phyloP scores from a whole-genome alignment of 441 rosid genomes.

The Jatropha podagrica region DNA sequence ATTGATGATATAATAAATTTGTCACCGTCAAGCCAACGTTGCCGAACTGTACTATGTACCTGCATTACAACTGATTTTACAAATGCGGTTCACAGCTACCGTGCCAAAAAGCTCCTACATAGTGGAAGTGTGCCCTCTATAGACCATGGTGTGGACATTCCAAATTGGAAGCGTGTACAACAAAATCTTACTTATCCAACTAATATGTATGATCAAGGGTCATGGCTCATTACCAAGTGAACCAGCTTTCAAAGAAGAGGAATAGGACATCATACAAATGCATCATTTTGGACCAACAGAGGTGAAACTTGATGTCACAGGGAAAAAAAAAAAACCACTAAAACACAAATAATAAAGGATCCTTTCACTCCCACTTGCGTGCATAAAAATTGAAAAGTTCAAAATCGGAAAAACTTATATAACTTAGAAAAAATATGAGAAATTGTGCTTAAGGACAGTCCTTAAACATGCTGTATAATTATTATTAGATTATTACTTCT shows the following conservation, averaged over 20 bases:
- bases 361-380: background rate
- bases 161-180: background rate
- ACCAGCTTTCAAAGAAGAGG: no score
- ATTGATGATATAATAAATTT: slow-evolving; percentile 68
- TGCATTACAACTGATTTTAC: slow-evolving; percentile 29
- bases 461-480: background rate
- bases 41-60: slow-evolving; percentile 82
- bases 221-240: no score
- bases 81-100: slow-evolving; percentile 1
- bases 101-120: background rate
- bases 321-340: no score
- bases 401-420: background rate
- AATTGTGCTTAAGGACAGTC: background rate
- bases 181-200: no score
- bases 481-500: background rate
- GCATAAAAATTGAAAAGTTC: background rate
- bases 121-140: background rate
- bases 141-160: background rate
- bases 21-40: slow-evolving; percentile 90
- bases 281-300: no score
- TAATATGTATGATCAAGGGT: no score
- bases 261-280: no score
- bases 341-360: background rate
- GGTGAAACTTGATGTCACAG: background rate
- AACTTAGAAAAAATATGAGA: background rate